phyloP scores from a whole-genome alignment of 306 rosid genomes.

The Canavalia ensiformis region DNA sequence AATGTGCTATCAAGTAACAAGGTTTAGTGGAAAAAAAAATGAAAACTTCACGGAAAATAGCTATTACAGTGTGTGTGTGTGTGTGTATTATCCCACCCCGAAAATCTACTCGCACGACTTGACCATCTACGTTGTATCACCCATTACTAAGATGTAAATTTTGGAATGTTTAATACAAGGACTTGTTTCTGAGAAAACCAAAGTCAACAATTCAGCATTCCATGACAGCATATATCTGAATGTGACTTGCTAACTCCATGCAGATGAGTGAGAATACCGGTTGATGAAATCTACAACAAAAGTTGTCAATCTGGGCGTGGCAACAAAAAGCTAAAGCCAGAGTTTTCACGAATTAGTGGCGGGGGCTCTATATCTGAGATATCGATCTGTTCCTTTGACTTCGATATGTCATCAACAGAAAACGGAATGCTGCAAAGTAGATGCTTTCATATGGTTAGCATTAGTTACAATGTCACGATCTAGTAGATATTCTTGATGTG shows the following conservation, averaged over 20 bases:
- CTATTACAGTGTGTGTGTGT: background rate
- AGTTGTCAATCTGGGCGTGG: slow-evolving; percentile 56
- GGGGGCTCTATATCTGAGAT: slow-evolving; percentile 64
- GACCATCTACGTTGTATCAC: slow-evolving; percentile 34
- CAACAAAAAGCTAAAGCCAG: slow-evolving; percentile 69
- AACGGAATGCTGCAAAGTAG: slow-evolving; percentile 64
- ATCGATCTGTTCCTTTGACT: slow-evolving; percentile 68
- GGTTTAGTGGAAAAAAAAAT: background rate
- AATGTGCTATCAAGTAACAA: slow-evolving; percentile 36
- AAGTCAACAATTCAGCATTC: slow-evolving; percentile 51
- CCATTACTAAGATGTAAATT: slow-evolving; percentile 36
- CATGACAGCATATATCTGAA: slow-evolving; percentile 25
- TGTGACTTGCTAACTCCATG: slow-evolving; percentile 31
- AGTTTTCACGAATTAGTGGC: slow-evolving; percentile 60
- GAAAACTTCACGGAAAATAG: slow-evolving; percentile 20
- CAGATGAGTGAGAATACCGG: slow-evolving; percentile 34
- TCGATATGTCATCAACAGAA: slow-evolving; percentile 67
- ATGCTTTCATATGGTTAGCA: slow-evolving; percentile 43
- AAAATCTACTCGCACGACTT: slow-evolving; percentile 48
- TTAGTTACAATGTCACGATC: slow-evolving; percentile 8
- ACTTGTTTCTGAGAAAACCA: slow-evolving; percentile 41
- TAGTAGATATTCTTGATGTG: background rate
- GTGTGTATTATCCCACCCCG: slow-evolving; percentile 27
- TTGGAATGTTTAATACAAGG: slow-evolving; percentile 39
- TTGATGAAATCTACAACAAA: slow-evolving; percentile 44